phyloP scores from a whole-genome alignment of 306 rosid species.

The Citrullus amarus region DNA sequence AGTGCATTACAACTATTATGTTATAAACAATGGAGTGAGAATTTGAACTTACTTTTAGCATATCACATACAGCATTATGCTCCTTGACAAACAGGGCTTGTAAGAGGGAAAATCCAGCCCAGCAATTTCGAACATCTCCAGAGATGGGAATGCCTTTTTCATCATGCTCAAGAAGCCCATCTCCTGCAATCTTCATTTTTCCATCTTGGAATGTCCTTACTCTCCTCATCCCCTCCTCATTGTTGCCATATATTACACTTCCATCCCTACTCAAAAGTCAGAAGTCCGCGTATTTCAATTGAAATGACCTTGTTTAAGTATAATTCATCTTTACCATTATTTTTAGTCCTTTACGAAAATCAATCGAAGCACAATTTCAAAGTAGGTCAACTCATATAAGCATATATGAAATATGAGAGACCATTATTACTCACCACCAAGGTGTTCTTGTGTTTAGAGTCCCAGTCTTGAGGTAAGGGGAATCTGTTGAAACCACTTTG shows the following conservation, averaged over 20 bases:
- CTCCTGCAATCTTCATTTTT: conserved; percentile 43
- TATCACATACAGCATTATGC: conserved; percentile 65
- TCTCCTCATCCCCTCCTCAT: conserved; percentile 37
- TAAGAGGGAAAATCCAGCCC: conserved; percentile 63
- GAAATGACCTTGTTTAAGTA: neutral
- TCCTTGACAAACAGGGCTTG: conserved; percentile 64
- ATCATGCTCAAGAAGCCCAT: conserved; percentile 57
- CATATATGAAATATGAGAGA: neutral
- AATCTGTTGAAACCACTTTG: conserved; percentile 30
- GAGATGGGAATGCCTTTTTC: conserved; percentile 59
- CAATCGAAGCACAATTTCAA: neutral
- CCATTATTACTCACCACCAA: conserved; percentile 53
- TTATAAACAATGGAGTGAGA: neutral
- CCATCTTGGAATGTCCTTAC: conserved; percentile 61
- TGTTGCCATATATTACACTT: conserved; percentile 63
- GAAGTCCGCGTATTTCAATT: neutral
- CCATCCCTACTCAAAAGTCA: conserved; percentile 51
- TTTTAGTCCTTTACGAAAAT: neutral
- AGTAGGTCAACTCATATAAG: neutral
- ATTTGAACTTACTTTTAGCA: conserved; percentile 34
- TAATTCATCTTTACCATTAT: neutral
- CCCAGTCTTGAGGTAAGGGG: conserved; percentile 22
- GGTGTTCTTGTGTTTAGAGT: conserved; percentile 55
- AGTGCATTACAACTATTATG: neutral
- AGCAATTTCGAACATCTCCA: conserved; percentile 61